Evolutionary conservation across 2,329 filamentous ascomycete genomes (phyloP), one percentile per base, ranked within the genome.

Genomic region (Leptographium wingfieldii): DNA sequence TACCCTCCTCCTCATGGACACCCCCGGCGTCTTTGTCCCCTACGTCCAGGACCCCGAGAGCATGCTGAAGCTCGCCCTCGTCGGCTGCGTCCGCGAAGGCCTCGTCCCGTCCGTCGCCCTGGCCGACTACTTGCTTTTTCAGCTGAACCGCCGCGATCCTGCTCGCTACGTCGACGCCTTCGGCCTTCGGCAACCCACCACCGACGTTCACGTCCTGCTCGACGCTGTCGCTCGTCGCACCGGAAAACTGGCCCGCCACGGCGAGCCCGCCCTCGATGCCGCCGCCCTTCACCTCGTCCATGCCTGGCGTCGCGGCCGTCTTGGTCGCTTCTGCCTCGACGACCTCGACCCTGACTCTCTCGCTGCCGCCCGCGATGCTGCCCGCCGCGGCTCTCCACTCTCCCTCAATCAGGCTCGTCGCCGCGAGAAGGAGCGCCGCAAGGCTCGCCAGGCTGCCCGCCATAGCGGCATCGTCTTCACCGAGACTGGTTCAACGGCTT

Each of bases 21-120:
- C 92, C 0, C 94, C 94, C 0, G 94, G 94, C 55, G 92, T 99
- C 10, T 99, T 97, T 72, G 83, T 96, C 61, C 94, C 94, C 0
- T 96, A 95, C 70, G 87, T 97, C 33, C 81, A 86, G 0, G 83
- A 95, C 68, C 81, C 88, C 19, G 87, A 94, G 70, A 83, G 85
- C 54, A 99, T 99, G 94, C 77, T 99, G 63, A 97, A 96, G 73
- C 81, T 99, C n/a, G 87, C 92, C 2, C 81, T 97, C 0, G 91
- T 90, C 57, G 90, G 92, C 25, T 89, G 87, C 70, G 90, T 99
- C 59, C 95, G 95, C 71, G 90, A 96, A 70, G 88, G 87, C 0
- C 80, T 97, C 46, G 85, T 99, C 58, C 80, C 86, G 1, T 80
- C 86, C 19, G 82, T 88, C 61, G 88, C 88, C 29, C 74, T 97